These are phyloP conservation scores for Candida sojae DNA, from an alignment of 1,139 yeast genomes.

Conservation along the genomic window DNA sequence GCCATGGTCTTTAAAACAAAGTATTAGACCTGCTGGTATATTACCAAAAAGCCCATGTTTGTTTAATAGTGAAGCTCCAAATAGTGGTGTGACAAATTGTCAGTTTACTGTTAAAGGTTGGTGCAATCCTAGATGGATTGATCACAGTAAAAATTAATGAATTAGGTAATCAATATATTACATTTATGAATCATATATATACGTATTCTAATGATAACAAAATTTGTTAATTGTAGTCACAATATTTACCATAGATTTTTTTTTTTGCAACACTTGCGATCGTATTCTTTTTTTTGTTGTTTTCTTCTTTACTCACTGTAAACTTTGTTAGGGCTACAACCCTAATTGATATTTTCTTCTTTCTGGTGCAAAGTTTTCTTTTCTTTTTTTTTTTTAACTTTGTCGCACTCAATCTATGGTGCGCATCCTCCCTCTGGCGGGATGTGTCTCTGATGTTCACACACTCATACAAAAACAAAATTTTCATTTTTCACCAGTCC, in stretches of 20 bases:
- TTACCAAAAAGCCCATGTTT: constrained; percentile 22
- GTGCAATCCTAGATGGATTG: constrained; percentile 51
- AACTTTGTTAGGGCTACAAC: constrained; percentile 1
- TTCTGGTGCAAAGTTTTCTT: not conserved
- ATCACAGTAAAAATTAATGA: constrained; percentile 2
- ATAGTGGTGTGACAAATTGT: constrained; percentile 37
- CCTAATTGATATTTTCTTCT: constrained; percentile 1
- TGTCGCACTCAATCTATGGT: not conserved
- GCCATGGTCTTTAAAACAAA: constrained; percentile 39
- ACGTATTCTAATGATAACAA: not conserved
- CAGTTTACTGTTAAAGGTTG: constrained; percentile 59
- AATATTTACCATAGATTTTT: no score
- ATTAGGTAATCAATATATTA: not conserved
- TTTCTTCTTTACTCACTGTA: not conserved
- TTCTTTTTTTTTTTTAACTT: not conserved
- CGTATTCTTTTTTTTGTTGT: not conserved
- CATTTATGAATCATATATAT: not conserved
- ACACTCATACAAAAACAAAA: constrained; percentile 4
- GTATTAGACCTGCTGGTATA: constrained; percentile 40
- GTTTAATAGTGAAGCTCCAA: constrained; percentile 39
- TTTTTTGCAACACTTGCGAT: not conserved
- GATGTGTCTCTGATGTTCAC: not conserved
- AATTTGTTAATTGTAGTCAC: no score
- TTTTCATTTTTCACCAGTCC: constrained; percentile 5
- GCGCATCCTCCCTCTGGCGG: not conserved